A percentile compares a stretch with the other conserved stretches of the same genome.
Evolutionary conservation across 225 moss, liverwort and hornwort genomes (phyloP).

Genomic region (Pleurozium schreberi): DNA sequence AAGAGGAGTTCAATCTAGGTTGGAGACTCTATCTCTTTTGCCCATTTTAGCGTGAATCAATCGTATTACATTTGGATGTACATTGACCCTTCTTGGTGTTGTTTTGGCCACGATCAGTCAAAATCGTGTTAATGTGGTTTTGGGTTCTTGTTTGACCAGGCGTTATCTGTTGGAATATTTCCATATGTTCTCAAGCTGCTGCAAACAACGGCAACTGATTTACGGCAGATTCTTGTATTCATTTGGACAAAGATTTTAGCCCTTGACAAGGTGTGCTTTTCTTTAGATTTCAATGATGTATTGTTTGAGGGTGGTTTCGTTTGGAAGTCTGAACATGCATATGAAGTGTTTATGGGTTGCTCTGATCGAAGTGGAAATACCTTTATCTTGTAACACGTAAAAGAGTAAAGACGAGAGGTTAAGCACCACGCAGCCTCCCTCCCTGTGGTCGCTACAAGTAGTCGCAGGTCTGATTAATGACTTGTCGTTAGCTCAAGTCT

Average conservation of each 20-base stretch:
- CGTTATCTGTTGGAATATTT: constrained; percentile 94
- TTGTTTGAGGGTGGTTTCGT: background rate
- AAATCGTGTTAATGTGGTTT: background rate
- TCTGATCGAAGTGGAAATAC: background rate
- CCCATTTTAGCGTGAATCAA: background rate
- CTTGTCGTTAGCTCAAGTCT: background rate
- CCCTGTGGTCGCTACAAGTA: background rate
- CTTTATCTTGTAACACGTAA: background rate
- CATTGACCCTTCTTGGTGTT: background rate
- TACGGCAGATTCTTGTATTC: constrained; percentile 93
- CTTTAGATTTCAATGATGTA: background rate
- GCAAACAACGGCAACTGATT: constrained; percentile 87
- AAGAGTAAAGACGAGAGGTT: background rate
- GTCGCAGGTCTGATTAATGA: background rate
- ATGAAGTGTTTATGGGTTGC: background rate
- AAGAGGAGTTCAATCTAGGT: background rate
- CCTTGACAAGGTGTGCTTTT: constrained; percentile 67
- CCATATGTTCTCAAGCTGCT: constrained; percentile 90
- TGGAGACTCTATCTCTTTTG: background rate
- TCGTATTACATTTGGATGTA: background rate
- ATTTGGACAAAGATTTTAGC: constrained; percentile 99
- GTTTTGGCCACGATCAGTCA: background rate
- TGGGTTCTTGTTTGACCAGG: constrained; percentile 32
- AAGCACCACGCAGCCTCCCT: background rate
- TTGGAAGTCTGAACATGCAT: background rate